Percentiles rank a stretch among this genome's conserved stretches.
Evolutionary conservation across 1,284 basidiomycete genomes (phyloP).

Genomic region (Chalciporus sp.): DNA sequence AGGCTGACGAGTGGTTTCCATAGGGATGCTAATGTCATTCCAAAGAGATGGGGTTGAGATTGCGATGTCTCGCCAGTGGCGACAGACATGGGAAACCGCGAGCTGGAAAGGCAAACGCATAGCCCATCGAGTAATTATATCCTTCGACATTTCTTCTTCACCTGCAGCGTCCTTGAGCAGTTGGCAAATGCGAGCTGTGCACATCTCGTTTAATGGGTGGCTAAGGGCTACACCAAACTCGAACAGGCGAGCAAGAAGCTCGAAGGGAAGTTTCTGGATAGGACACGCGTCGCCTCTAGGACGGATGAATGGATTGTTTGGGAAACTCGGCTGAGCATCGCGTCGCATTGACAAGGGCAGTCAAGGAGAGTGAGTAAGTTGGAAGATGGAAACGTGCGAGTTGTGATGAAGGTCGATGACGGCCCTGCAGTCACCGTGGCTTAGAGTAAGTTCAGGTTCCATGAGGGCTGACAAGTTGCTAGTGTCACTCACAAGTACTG

Average conservation of each 20-base stretch:
- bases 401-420: too few species aligned
- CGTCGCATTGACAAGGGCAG: too few species aligned
- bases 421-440: too few species aligned
- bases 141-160: background rate
- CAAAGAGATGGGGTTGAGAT: background rate
- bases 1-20: background rate
- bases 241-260: background rate
- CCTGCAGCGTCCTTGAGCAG: background rate
- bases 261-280: background rate
- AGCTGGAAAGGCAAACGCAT: background rate
- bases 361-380: too few species aligned
- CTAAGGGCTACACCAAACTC: background rate
- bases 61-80: background rate
- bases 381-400: too few species aligned
- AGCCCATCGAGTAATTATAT: too few species aligned
- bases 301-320: background rate
- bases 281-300: background rate
- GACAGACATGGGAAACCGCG: background rate
- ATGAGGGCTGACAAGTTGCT: too few species aligned
- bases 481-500: too few species aligned
- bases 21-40: background rate
- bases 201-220: background rate
- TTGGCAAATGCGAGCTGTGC: background rate
- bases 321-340: too few species aligned
- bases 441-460: too few species aligned